Base-by-base conservation (phyloP, 1,284 basidiomycete species). In the Omphalotus olearius region DNA sequence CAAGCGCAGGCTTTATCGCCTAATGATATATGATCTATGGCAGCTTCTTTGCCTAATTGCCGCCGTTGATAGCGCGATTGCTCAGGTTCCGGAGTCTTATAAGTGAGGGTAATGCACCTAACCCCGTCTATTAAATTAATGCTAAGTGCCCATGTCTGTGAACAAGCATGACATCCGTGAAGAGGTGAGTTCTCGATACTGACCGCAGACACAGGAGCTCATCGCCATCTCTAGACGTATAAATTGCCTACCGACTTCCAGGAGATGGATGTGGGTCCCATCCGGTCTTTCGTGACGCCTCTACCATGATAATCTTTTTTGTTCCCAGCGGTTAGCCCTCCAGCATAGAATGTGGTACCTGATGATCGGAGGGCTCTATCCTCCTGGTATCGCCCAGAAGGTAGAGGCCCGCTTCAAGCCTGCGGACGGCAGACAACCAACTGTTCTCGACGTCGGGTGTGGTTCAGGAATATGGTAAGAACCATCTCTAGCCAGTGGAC, bases 401-500 rank as follows among this genome's bases (percentile, higher is more conserved):
- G 47, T 60, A 5, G 49, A 57, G 18, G 35, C 35, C n/a, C 28
- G 51, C 2, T 30, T 59, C 35, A 16, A 25, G 9, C 39, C 35
- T 17, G 30, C 6, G 0, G 43, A 40, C 37, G 33, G 45, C 35
- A 17, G 49, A 30, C 26, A 46, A 6, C 44, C 54, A n/a, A 46
- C 50, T 7, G 53, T 65, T 14, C 47, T 64, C 18, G 64, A 65
- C 45, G 54, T 65, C n/a, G 64, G 64, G 6, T 65, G 60, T 45
- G 64, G 64, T 5, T 64, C 64, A 18, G 64, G 57, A 23, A 61
- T 60, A 46, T 65, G 64, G 64, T 61, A 45, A 35, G 55, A 47
- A 17, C 26, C 18, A 26, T 9, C 33, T 20, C 13, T 9, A 4
- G 18, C 30, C 14, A 28, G 10, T 5, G 9, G 1, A n/a, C 17